These are phyloP conservation scores for Diutina mesorugosa DNA, from an alignment of 1,139 yeast genomes.

Conservation along the genomic window DNA sequence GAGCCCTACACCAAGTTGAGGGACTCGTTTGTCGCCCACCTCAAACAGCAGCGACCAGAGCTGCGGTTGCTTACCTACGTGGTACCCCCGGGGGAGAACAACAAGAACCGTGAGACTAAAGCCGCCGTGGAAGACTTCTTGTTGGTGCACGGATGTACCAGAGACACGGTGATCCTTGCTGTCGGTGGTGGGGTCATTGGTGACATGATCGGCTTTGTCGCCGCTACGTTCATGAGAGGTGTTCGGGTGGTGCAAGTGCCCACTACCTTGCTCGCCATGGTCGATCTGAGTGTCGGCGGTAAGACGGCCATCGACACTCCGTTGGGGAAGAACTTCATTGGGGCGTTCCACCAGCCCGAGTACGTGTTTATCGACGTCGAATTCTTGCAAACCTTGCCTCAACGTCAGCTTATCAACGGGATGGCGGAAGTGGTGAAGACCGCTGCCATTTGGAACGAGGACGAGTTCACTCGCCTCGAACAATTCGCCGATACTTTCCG, in stretches of 20 bases:
- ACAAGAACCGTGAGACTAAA: slow-evolving; percentile 79
- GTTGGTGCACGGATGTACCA: slow-evolving; percentile 77
- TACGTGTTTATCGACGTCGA: slow-evolving; percentile 81
- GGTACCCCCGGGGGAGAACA: slow-evolving; percentile 89
- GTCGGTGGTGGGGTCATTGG: slow-evolving; percentile 99
- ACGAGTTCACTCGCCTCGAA: slow-evolving; percentile 77
- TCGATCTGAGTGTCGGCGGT: slow-evolving; percentile 96
- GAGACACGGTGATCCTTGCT: slow-evolving; percentile 91
- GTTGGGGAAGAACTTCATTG: slow-evolving; percentile 87
- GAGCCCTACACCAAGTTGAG: slow-evolving; percentile 40
- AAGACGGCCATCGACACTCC: slow-evolving; percentile 99
- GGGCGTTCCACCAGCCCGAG: slow-evolving; percentile 96
- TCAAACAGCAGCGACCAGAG: slow-evolving; percentile 20
- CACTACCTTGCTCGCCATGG: slow-evolving; percentile 90
- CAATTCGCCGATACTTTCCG: slow-evolving; percentile 57
- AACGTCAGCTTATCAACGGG: slow-evolving; percentile 91
- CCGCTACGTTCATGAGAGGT: slow-evolving; percentile 98
- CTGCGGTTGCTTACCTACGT: slow-evolving; percentile 62
- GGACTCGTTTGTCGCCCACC: slow-evolving; percentile 17
- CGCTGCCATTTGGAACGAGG: slow-evolving; percentile 95
- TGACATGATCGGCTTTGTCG: slow-evolving; percentile 97
- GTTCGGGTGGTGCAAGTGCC: slow-evolving; percentile 91
- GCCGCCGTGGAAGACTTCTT: slow-evolving; percentile 90
- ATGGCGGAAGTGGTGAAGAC: slow-evolving; percentile 98
- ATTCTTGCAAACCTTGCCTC: slow-evolving; percentile 80